Evolutionary conservation across 805 yeast species (phyloP).

Genomic region (Lachancea quebecensis): DNA sequence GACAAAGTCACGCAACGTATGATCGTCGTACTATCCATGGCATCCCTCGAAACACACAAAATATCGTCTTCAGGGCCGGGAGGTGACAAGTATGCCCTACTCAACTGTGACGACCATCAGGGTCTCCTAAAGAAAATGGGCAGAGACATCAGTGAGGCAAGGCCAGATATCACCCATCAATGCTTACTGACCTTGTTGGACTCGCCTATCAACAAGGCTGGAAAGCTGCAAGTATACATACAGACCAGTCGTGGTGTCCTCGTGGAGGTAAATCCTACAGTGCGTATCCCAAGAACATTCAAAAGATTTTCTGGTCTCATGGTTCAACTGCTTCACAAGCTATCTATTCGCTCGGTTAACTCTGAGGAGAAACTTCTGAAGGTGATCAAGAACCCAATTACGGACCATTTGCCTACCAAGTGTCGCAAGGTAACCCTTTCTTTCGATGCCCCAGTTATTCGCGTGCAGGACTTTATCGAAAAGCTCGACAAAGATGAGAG

Average conservation of each 20-base stretch:
- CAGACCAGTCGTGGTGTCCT: slow-evolving; percentile 93
- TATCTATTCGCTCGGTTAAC: slow-evolving; percentile 89
- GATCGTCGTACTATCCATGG: slow-evolving; percentile 91
- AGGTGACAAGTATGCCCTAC: slow-evolving; percentile 86
- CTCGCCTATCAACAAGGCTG: slow-evolving; percentile 98
- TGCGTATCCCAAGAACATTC: slow-evolving; percentile 96
- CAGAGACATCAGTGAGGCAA: slow-evolving; percentile 93
- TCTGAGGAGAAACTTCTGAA: slow-evolving; percentile 89
- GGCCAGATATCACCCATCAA: slow-evolving; percentile 99
- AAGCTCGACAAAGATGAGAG: slow-evolving; percentile 84
- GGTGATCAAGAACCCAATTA: slow-evolving; percentile 94
- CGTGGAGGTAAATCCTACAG: slow-evolving; percentile 92
- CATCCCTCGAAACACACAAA: slow-evolving; percentile 92
- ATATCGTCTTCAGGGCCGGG: slow-evolving; percentile 70
- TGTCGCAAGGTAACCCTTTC: slow-evolving; percentile 91
- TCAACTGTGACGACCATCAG: slow-evolving; percentile 98
- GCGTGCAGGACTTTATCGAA: slow-evolving; percentile 80
- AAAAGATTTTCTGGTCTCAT: slow-evolving; percentile 95
- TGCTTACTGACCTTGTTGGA: slow-evolving; percentile 89
- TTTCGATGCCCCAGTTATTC: slow-evolving; percentile 80
- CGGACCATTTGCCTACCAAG: slow-evolving; percentile 93
- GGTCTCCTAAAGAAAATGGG: slow-evolving; percentile 93
- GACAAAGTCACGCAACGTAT: slow-evolving; percentile 84
- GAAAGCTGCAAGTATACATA: slow-evolving; percentile 90
- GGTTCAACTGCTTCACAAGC: slow-evolving; percentile 92